Conservation (phyloP, 2,329 filamentous ascomycete genomes). For the Cordyceps cicadae region DNA sequence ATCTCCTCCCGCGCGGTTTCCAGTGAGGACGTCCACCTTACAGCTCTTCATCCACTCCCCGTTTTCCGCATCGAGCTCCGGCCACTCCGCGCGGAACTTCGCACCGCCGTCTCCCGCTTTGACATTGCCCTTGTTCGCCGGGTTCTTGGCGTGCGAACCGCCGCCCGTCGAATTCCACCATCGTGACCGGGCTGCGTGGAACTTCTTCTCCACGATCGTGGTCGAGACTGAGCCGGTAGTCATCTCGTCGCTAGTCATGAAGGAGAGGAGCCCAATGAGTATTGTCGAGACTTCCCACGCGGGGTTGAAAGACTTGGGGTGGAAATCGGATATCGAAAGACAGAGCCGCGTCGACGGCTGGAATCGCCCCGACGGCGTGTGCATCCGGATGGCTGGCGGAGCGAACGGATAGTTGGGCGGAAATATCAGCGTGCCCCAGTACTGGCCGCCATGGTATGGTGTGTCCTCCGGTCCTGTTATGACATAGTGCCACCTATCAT, state of each 20-base stretch:
- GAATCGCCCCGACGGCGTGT: constrained; percentile 92
- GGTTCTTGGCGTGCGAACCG: constrained; percentile 56
- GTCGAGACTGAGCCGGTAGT: constrained; percentile 84
- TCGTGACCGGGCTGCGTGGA: constrained; percentile 66
- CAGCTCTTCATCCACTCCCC: constrained; percentile 84
- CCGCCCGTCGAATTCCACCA: constrained; percentile 98
- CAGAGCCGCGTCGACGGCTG: constrained; percentile 87
- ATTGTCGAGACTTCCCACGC: constrained; percentile 98
- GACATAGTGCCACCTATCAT: constrained; percentile 77
- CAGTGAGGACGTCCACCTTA: constrained; percentile 69
- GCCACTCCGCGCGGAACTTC: constrained; percentile 86
- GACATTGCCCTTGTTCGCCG: constrained; percentile 63
- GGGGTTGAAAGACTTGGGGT: constrained; percentile 95
- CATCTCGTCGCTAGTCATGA: constrained; percentile 99
- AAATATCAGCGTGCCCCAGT: constrained; percentile 96
- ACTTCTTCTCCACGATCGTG: constrained; percentile 66
- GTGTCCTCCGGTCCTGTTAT: constrained; percentile 91
- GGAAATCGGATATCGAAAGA: constrained; percentile 93
- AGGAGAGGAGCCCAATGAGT: constrained; percentile 83
- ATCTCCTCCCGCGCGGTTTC: constrained; percentile 45
- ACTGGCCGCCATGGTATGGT: constrained; percentile 89
- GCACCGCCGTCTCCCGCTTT: constrained; percentile 87
- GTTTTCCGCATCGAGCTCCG: constrained; percentile 81
- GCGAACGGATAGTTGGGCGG: constrained; percentile 96
- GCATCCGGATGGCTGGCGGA: constrained; percentile 96